Base-by-base conservation (phyloP, 2,329 filamentous ascomycete genomes). In the Dendryphion nanum region DNA sequence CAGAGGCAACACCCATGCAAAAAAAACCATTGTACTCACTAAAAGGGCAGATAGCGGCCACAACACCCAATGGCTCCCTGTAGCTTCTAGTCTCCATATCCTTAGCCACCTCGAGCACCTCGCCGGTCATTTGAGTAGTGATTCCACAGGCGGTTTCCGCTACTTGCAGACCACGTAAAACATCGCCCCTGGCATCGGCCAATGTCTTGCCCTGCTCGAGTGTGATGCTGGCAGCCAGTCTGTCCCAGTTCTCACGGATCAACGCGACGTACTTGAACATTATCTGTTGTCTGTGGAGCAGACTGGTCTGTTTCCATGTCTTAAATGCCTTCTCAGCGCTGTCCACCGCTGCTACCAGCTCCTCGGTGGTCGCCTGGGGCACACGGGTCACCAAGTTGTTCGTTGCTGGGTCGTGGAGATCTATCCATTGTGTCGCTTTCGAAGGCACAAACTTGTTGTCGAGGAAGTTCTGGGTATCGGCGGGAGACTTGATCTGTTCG, bases 201-300 rank as follows among this genome's bases (percentile, higher is more conserved):
- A 91, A 84, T 0, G 87, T 93, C 78, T 93, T 93, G 65, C 87
- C 87, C 73, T 93, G 87, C 73, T 93, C 87, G 40, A 91, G 75
- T 5, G 86, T 90, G 65, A 93, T 93, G 70, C 84, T 89, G 10
- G 87, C 86, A 13, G 87, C 87, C 50, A 93, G 71, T 14, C 87
- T 77, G 64, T 93, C 87, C 86, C 86, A 90, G 71, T 93, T 85
- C 70, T 90, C 83, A 36, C 85, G 76, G 63, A 93, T 88, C 59
- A 93, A 72, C 20, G 77, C 76, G 21, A 89, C 85, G 57, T 89
- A 89, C 67, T 85, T 85, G 76, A 93, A 91, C 85, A 91, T 89
- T 70, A 91, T 83, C 70, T 87, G 81, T 74, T 93, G 87, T 47
- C 86, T 77, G 46, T 78, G 73, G 50, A 93, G 75, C 47, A 91